Evolutionary conservation across 1,284 basidiomycete genomes (phyloP).

Genomic region (Athelia psychrophila): DNA sequence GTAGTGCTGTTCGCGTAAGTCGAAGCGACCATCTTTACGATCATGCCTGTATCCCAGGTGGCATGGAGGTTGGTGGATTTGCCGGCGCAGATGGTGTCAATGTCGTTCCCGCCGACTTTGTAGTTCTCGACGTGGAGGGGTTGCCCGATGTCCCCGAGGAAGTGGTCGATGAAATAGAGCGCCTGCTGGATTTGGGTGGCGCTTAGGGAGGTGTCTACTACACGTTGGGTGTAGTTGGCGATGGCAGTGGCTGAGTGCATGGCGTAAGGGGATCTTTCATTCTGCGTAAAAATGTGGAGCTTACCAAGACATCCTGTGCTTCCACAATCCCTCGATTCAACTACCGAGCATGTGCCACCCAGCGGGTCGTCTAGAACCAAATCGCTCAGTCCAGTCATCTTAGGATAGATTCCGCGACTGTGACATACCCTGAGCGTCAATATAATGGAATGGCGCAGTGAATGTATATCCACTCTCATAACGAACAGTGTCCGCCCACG

Average conservation of each 20-base stretch:
- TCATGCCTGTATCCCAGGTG: slow-evolving; percentile 22
- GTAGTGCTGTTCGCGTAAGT: slow-evolving; percentile 36
- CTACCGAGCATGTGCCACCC: slow-evolving; percentile 41
- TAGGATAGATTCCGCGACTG: not conserved
- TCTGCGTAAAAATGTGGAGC: too few relatives aligned
- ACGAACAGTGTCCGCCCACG: slow-evolving; percentile 48
- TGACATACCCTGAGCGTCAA: slow-evolving; percentile 43
- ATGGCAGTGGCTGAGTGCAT: slow-evolving; percentile 42
- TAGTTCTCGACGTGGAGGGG: slow-evolving; percentile 46
- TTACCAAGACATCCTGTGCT: slow-evolving; percentile 39
- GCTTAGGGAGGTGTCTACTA: slow-evolving; percentile 38
- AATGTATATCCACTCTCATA: slow-evolving; percentile 36
- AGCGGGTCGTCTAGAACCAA: slow-evolving; percentile 40
- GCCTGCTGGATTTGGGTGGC: slow-evolving; percentile 44
- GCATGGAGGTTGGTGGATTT: slow-evolving; percentile 47
- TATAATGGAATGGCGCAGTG: slow-evolving; percentile 42
- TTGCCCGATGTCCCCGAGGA: slow-evolving; percentile 51
- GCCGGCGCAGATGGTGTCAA: slow-evolving; percentile 36
- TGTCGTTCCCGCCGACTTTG: slow-evolving; percentile 41
- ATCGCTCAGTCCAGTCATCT: not conserved
- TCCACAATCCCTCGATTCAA: slow-evolving; percentile 41
- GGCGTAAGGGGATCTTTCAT: too few relatives aligned
- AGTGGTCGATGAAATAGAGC: slow-evolving; percentile 48
- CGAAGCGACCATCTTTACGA: slow-evolving; percentile 39
- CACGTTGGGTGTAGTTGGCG: slow-evolving; percentile 52